Evolutionary conservation across 257 asterid species (phyloP).

Genomic region (Solanum okadae): DNA sequence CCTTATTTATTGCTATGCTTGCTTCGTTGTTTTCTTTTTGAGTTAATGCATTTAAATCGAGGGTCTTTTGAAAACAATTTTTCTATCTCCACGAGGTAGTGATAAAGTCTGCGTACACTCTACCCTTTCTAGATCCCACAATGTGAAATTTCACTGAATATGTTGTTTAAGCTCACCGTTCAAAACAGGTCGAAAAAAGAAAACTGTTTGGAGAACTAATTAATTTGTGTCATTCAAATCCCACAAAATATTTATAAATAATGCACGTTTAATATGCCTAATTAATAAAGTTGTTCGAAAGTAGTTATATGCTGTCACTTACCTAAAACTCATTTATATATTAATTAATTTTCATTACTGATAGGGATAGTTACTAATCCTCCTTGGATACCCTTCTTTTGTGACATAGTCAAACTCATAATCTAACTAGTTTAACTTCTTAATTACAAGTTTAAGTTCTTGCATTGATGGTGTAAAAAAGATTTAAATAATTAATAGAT

Average conservation of each 20-base stretch:
- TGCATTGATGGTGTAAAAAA: not conserved
- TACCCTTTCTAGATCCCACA: fast-evolving
- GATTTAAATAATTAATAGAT: not conserved
- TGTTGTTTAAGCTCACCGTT: constrained; percentile 18
- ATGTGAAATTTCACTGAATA: no score
- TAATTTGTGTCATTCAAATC: not conserved
- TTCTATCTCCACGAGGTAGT: no score
- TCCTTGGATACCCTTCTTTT: constrained; percentile 38
- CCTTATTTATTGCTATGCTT: no score
- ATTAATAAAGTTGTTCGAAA: constrained; percentile 7
- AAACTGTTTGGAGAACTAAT: constrained; percentile 3
- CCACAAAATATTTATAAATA: not conserved
- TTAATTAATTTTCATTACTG: not conserved
- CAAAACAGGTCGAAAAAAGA: not conserved
- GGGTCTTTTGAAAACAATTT: no score
- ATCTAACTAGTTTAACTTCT: not conserved
- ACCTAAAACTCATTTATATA: constrained; percentile 25
- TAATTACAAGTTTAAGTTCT: not conserved
- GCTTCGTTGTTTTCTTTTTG: no score
- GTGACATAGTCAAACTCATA: not conserved
- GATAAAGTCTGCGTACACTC: fast-evolving
- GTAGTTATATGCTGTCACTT: constrained; percentile 12
- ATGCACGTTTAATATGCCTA: not conserved
- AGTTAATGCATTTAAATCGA: no score
- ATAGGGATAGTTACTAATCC: constrained; percentile 10